These are phyloP conservation scores for Raphanus raphanistrum DNA, from an alignment of 345 rosid species.

Conservation along the genomic window DNA sequence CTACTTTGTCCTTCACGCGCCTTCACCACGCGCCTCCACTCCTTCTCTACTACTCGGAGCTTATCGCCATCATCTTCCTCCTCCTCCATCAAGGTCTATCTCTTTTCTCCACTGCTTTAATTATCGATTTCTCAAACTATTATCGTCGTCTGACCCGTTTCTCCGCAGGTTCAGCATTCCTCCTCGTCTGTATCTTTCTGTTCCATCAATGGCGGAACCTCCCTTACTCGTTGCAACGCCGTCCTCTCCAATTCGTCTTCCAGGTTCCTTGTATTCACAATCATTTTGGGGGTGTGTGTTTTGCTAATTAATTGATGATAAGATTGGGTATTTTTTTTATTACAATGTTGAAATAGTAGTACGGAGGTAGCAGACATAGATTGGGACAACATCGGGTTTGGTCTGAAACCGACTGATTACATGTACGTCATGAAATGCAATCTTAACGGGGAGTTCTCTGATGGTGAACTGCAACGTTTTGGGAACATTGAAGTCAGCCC, in stretches of 20 bases:
- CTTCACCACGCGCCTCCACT: conserved; percentile 36
- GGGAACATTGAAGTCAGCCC: conserved; percentile 90
- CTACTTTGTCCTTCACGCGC: conserved; percentile 48
- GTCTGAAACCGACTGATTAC: conserved; percentile 70
- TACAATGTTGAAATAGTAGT: conserved; percentile 30
- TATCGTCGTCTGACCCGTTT: background rate
- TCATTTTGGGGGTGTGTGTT: background rate
- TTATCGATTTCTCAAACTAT: background rate
- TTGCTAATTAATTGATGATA: background rate
- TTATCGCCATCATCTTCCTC: conserved; percentile 29
- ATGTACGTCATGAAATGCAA: conserved; percentile 78
- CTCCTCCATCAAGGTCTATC: conserved; percentile 47
- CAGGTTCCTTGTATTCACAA: conserved; percentile 16
- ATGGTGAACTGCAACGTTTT: conserved; percentile 70
- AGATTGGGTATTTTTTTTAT: background rate
- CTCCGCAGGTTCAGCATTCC: conserved; percentile 39
- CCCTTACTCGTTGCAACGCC: conserved; percentile 41
- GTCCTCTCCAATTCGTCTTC: conserved; percentile 30
- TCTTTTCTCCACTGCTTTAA: background rate
- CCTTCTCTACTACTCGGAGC: conserved; percentile 22
- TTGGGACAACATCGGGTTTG: conserved; percentile 89
- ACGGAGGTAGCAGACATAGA: conserved; percentile 66
- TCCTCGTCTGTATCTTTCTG: conserved; percentile 23
- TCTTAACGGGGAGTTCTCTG: conserved; percentile 55
- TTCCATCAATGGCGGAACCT: conserved; percentile 32